Conservation (phyloP, 306 rosid genomes). For the Betula pendula region DNA sequence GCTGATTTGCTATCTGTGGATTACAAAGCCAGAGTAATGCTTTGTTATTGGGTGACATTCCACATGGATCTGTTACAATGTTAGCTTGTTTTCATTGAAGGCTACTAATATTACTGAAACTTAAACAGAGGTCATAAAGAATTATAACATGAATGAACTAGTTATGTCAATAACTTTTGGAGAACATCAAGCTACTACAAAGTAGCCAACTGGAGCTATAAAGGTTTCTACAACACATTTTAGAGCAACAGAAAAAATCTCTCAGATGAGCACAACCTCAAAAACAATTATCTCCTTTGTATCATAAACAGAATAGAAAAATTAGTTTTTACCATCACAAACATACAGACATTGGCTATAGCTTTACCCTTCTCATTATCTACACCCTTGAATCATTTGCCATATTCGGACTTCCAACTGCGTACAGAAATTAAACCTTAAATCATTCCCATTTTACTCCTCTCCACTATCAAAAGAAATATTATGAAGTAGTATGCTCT, state of each 20-base stretch:
- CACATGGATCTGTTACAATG: constrained; percentile 3
- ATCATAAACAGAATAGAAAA: constrained; percentile 21
- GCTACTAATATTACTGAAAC: constrained; percentile 10
- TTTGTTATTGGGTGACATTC: constrained; percentile 17
- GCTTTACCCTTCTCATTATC: constrained; percentile 85
- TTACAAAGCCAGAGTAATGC: constrained; percentile 28
- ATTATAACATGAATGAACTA: neutral
- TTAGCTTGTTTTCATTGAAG: constrained; percentile 6
- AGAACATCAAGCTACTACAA: neutral
- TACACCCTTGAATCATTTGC: constrained; percentile 79
- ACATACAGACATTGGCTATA: constrained; percentile 22
- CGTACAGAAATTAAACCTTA: constrained; percentile 25
- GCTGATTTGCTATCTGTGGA: constrained; percentile 77
- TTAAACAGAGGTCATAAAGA: neutral
- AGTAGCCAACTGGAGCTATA: neutral
- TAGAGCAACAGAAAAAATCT: neutral
- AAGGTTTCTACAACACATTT: neutral
- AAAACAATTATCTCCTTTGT: constrained; percentile 5
- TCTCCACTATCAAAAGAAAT: neutral
- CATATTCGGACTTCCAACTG: constrained; percentile 79
- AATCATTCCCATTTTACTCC: neutral
- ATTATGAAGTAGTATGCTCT: neutral
- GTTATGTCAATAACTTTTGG: neutral
- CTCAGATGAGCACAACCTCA: no score
- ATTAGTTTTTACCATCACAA: constrained; percentile 8